These are phyloP conservation scores for Neonectria faginata DNA, from an alignment of 2,329 filamentous ascomycete species.

Conservation along the genomic window DNA sequence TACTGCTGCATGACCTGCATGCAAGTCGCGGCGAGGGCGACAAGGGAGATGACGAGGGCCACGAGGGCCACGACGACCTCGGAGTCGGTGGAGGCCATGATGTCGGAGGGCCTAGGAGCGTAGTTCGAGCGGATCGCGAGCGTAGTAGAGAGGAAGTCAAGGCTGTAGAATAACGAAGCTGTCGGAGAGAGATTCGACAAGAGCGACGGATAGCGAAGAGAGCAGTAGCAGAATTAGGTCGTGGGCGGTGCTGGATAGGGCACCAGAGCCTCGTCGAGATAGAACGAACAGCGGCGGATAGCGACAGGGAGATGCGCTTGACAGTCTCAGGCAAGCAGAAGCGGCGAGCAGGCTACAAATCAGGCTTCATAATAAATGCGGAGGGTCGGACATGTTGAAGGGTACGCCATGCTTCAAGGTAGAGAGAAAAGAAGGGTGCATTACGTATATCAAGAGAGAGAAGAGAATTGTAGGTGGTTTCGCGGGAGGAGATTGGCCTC, in stretches of 20 bases:
- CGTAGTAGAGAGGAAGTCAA: background rate
- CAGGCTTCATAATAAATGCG: background rate
- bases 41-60: conserved; percentile 60
- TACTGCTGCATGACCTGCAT: conserved; percentile 65
- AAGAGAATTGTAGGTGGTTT: background rate
- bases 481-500: background rate
- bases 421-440: background rate
- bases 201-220: background rate
- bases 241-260: background rate
- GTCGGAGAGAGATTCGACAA: background rate
- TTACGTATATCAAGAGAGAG: background rate
- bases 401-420: conserved; percentile 1
- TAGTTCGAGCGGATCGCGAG: background rate
- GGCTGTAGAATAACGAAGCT: background rate
- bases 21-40: conserved; percentile 59
- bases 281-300: background rate
- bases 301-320: background rate
- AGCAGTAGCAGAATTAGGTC: background rate
- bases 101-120: conserved; percentile 4
- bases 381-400: background rate
- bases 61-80: conserved; percentile 56
- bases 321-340: background rate
- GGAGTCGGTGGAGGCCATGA: conserved; percentile 40
- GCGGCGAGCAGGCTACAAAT: conserved; percentile 1
- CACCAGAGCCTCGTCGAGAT: background rate